These are phyloP conservation scores for Hypoxylon sp. DNA, from an alignment of 2,329 filamentous ascomycete species.

Conservation along the genomic window DNA sequence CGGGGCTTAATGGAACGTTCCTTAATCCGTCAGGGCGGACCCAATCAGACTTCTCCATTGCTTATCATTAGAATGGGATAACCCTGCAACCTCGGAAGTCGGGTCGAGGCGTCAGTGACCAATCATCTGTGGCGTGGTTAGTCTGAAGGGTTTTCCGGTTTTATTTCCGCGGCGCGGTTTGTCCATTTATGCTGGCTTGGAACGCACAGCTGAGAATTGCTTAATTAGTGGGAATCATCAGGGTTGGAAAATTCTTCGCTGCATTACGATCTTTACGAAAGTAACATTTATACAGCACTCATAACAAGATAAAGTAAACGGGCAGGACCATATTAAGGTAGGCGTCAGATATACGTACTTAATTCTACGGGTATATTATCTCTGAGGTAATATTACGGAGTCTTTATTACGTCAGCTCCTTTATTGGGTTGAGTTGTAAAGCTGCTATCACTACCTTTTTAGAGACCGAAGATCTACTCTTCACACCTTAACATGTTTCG, in stretches of 20 bases:
- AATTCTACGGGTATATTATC: neutral
- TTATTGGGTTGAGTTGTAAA: neutral
- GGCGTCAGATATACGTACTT: neutral
- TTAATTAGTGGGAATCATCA: neutral
- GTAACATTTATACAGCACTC: neutral
- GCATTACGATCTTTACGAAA: neutral
- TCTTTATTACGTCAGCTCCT: neutral
- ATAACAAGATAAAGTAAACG: neutral
- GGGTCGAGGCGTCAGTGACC: slow-evolving; percentile 30
- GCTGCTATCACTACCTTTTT: neutral
- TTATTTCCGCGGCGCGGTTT: slow-evolving; percentile 23
- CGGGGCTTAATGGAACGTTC: slow-evolving; percentile 25
- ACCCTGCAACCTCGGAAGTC: slow-evolving; percentile 22
- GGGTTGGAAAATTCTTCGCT: neutral
- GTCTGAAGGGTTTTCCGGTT: slow-evolving; percentile 14
- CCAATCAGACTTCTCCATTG: slow-evolving; percentile 29
- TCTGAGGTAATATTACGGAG: neutral
- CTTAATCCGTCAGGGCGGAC: slow-evolving; percentile 25
- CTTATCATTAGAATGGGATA: slow-evolving; percentile 27
- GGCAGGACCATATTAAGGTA: neutral
- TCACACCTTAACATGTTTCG: neutral
- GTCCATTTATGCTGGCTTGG: slow-evolving; percentile 4
- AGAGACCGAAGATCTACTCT: neutral
- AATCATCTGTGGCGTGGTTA: slow-evolving; percentile 13
- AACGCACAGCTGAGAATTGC: neutral